Conservation (phyloP, 192 early-diverging fungal genomes). For the Coemansia sp. region DNA sequence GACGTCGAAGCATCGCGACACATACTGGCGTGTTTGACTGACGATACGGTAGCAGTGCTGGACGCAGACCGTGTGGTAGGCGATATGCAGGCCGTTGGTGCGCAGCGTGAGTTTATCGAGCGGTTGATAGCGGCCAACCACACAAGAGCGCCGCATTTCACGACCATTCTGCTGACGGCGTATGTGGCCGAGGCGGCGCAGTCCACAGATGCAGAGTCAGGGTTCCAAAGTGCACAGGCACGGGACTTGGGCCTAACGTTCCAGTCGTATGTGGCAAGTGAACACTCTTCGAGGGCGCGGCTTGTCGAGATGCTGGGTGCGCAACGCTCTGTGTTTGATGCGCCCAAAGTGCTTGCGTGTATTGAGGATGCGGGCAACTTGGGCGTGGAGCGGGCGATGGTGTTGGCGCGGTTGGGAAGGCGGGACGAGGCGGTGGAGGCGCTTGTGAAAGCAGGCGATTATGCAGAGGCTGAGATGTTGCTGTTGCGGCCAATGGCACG, state of each 20-base stretch:
- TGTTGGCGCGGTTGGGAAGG: slow-evolving; percentile 26
- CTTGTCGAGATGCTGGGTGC: slow-evolving; percentile 21
- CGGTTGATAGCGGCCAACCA: slow-evolving; percentile 32
- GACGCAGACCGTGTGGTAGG: slow-evolving; percentile 35
- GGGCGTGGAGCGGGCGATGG: slow-evolving; percentile 28
- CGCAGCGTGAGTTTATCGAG: slow-evolving; percentile 42
- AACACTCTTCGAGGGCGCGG: slow-evolving; percentile 11
- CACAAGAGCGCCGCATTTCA: slow-evolving; percentile 35
- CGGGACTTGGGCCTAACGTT: slow-evolving; percentile 29
- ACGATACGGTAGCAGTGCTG: slow-evolving; percentile 19
- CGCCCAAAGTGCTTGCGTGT: slow-evolving; percentile 17
- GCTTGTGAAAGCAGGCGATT: slow-evolving; percentile 34
- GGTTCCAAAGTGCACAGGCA: slow-evolving; percentile 33
- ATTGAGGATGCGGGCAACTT: slow-evolving; percentile 16
- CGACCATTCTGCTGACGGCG: slow-evolving; percentile 38
- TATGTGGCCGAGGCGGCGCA: slow-evolving; percentile 20
- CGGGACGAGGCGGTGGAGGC: slow-evolving; percentile 17
- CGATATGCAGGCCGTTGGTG: slow-evolving; percentile 10
- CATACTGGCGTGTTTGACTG: slow-evolving; percentile 14
- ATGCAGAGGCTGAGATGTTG: slow-evolving; percentile 45
- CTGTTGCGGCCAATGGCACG: slow-evolving; percentile 21
- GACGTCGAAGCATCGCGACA: slow-evolving; percentile 22
- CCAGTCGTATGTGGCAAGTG: slow-evolving; percentile 11
- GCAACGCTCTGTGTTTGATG: slow-evolving; percentile 16
- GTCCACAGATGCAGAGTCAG: slow-evolving; percentile 7